Conservation (phyloP, 2,329 filamentous ascomycete genomes). For the Simplicillium aogashimaense region DNA sequence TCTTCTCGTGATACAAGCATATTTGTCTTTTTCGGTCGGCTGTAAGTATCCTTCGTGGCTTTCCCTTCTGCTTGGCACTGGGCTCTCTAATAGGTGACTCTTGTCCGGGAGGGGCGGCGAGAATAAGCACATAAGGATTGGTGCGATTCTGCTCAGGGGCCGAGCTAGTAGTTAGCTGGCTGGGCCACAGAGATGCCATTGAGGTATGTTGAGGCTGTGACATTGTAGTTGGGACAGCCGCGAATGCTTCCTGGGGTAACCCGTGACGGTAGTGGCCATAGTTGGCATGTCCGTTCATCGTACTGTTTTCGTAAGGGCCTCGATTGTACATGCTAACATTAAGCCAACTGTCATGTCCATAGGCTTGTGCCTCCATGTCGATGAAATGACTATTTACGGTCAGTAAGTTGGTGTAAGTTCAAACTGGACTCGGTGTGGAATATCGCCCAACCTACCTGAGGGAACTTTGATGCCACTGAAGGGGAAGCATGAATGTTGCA, state of each 20-base stretch:
- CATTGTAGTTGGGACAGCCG: conserved; percentile 48
- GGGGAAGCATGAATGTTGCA: too few species aligned
- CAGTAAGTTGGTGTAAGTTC: too few species aligned
- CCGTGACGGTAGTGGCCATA: conserved; percentile 46
- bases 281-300: conserved; percentile 58
- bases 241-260: conserved; percentile 39
- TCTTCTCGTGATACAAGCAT: conserved; percentile 87
- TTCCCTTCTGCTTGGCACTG: conserved; percentile 26
- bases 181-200: conserved; percentile 64
- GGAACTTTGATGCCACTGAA: too few species aligned
- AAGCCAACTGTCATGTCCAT: conserved; percentile 37
- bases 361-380: conserved; percentile 10
- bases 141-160: conserved; percentile 9
- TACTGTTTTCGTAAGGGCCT: conserved; percentile 35
- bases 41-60: conserved; percentile 78
- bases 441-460: too few species aligned
- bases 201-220: conserved; percentile 28
- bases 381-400: too few species aligned
- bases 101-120: conserved; percentile 38
- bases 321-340: conserved; percentile 54
- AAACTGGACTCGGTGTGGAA: too few species aligned
- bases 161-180: conserved; percentile 66
- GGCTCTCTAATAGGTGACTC: too few species aligned
- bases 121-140: conserved; percentile 30
- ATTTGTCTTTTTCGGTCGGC: conserved; percentile 84